Percentiles rank a stretch among this genome's conserved stretches.
Evolutionary conservation across 208 protist species (phyloP).

Genomic region (Naegleria gruberi): DNA sequence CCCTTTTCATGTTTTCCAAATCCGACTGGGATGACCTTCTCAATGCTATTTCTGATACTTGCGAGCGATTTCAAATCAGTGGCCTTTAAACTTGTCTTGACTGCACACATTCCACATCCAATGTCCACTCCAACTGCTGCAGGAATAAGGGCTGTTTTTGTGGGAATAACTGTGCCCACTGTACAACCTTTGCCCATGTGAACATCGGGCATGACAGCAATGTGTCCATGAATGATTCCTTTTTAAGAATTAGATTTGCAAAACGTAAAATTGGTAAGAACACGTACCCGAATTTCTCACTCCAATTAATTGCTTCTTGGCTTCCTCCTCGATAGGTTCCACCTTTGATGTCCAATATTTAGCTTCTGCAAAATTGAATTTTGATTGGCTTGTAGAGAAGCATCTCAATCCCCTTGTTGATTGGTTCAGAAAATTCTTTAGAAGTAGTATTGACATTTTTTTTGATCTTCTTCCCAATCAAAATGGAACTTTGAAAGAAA

Average conservation of each 20-base stretch:
- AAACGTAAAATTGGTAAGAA: too few species aligned
- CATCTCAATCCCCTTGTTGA: too few species aligned
- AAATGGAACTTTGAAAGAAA: too few species aligned
- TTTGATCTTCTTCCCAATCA: too few species aligned
- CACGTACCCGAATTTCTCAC: background rate
- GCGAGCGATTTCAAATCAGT: background rate
- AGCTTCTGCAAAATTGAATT: too few species aligned
- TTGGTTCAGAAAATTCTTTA: too few species aligned
- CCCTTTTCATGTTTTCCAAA: background rate
- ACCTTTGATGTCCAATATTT: background rate
- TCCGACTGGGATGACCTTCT: constrained; percentile 20
- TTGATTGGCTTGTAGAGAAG: too few species aligned
- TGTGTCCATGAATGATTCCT: constrained; percentile 27
- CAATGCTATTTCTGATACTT: background rate
- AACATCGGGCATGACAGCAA: constrained; percentile 75
- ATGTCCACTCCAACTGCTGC: constrained; percentile 74
- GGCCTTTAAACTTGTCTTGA: constrained; percentile 1
- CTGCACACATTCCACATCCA: constrained; percentile 75
- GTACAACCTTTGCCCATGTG: constrained; percentile 67
- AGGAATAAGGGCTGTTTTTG: constrained; percentile 62
- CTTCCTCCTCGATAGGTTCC: background rate
- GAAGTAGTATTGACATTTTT: too few species aligned
- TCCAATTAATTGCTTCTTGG: background rate
- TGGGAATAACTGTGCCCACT: constrained; percentile 71
- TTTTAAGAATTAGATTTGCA: too few species aligned